These are phyloP conservation scores for Entomortierella parvispora DNA, from an alignment of 192 early-diverging fungal genomes.

Conservation along the genomic window DNA sequence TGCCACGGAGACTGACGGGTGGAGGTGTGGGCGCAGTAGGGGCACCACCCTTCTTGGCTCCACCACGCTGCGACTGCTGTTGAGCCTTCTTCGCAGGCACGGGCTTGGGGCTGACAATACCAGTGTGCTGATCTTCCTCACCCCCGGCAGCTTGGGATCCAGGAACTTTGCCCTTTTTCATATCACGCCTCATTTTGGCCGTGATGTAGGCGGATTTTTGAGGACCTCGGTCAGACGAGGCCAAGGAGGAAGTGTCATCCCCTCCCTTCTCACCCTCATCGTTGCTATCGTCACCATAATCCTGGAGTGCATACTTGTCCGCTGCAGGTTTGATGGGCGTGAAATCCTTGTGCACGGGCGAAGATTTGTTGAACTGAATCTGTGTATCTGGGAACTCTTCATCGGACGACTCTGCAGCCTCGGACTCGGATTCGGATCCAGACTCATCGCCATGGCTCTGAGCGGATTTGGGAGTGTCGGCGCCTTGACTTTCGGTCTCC, in stretches of 20 bases:
- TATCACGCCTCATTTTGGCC: slow-evolving; percentile 86
- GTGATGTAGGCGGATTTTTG: slow-evolving; percentile 62
- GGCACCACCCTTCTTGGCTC: slow-evolving; percentile 20
- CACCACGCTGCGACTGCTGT: slow-evolving; percentile 9
- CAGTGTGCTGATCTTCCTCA: background rate
- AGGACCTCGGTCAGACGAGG: slow-evolving; percentile 20
- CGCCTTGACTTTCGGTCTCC: slow-evolving; percentile 12
- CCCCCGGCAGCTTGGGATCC: slow-evolving; percentile 29
- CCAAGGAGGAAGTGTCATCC: slow-evolving; percentile 48
- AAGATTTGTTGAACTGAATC: slow-evolving; percentile 37
- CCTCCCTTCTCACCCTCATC: slow-evolving; percentile 49
- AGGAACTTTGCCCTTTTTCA: slow-evolving; percentile 70
- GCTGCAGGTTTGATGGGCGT: slow-evolving; percentile 20
- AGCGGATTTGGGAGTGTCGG: slow-evolving; percentile 1
- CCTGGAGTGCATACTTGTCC: slow-evolving; percentile 64
- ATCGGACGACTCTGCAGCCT: slow-evolving; percentile 53
- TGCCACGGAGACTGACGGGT: slow-evolving; percentile 72
- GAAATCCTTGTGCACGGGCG: slow-evolving; percentile 22
- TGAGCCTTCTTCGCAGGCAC: slow-evolving; percentile 18
- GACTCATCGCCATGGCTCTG: slow-evolving; percentile 23
- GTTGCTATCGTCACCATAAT: slow-evolving; percentile 61
- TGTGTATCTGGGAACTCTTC: slow-evolving; percentile 66
- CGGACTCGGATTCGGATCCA: slow-evolving; percentile 40
- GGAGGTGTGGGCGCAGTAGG: slow-evolving; percentile 5
- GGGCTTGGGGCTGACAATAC: slow-evolving; percentile 36